phyloP scores from a whole-genome alignment of 306 rosid species.

The Canavalia gladiata region DNA sequence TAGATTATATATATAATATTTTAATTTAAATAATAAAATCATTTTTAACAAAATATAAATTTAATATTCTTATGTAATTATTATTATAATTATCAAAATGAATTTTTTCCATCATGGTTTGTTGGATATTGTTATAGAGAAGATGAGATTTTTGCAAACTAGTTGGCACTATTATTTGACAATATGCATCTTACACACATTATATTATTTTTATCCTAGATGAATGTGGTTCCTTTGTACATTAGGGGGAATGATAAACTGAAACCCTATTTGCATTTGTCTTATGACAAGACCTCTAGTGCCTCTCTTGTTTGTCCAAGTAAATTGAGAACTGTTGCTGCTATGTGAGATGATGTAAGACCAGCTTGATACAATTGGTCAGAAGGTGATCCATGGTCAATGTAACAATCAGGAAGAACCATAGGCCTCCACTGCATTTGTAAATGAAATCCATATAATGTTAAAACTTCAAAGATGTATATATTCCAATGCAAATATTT shows the following conservation, averaged over 20 bases:
- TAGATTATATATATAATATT: no score
- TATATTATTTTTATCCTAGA: not conserved
- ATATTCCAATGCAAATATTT: not conserved
- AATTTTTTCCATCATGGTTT: no score
- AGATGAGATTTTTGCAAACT: not conserved
- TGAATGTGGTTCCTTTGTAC: slow-evolving; percentile 43
- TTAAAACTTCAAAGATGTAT: slow-evolving; percentile 13
- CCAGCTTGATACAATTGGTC: slow-evolving; percentile 79
- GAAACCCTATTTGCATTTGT: not conserved
- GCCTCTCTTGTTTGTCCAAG: slow-evolving; percentile 89
- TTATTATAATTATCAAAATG: no score
- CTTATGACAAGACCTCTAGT: slow-evolving; percentile 63
- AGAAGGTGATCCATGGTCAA: slow-evolving; percentile 79
- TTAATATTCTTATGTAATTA: no score
- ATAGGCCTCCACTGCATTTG: slow-evolving; percentile 89
- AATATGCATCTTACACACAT: slow-evolving; percentile 7
- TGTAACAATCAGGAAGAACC: slow-evolving; percentile 83
- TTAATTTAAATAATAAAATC: no score
- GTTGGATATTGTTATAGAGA: no score
- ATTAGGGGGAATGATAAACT: not conserved
- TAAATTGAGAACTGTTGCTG: slow-evolving; percentile 81
- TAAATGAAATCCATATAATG: slow-evolving; percentile 7
- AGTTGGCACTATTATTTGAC: not conserved
- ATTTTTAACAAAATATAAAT: no score
- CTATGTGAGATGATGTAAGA: slow-evolving; percentile 84